These are phyloP conservation scores for Kluyveromyces marxianus DNA, from an alignment of 1,139 yeast species.

Conservation along the genomic window DNA sequence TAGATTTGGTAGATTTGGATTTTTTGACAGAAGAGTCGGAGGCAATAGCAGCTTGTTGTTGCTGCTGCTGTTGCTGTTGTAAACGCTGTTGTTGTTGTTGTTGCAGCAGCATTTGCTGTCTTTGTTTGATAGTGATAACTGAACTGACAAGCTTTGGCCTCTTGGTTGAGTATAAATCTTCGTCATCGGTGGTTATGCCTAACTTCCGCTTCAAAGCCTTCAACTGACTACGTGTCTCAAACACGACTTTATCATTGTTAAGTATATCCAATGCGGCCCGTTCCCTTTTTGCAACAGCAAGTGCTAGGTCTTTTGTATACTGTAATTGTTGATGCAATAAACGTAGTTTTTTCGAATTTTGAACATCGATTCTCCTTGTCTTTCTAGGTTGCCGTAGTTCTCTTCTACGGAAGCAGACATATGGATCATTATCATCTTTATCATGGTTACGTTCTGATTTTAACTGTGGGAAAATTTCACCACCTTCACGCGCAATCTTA, in stretches of 20 bases:
- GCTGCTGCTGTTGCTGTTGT: conserved; percentile 5
- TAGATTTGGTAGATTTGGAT: conserved; percentile 14
- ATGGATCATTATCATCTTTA: conserved; percentile 90
- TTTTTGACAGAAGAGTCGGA: conserved; percentile 14
- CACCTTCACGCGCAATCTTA: conserved; percentile 64
- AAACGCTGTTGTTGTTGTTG: conserved; percentile 12
- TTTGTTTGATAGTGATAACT: conserved; percentile 27
- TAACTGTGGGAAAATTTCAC: conserved; percentile 61
- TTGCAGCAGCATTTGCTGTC: conserved; percentile 16
- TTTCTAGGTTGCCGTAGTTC: conserved; percentile 94
- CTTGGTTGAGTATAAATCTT: conserved; percentile 71
- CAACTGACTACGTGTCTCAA: conserved; percentile 52
- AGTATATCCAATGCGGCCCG: conserved; percentile 33
- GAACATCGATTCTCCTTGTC: conserved; percentile 89
- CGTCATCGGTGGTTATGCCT: conserved; percentile 79
- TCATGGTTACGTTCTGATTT: conserved; percentile 85
- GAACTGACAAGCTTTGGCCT: conserved; percentile 43
- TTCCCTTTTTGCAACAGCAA: conserved; percentile 63
- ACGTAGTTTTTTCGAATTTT: conserved; percentile 79
- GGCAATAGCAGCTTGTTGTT: conserved; percentile 14
- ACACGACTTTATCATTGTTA: conserved; percentile 17
- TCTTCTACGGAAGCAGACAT: conserved; percentile 90
- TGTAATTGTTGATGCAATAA: conserved; percentile 68
- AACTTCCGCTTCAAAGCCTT: conserved; percentile 68
- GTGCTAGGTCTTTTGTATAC: conserved; percentile 63